Conservation (phyloP, 345 rosid species). For the Lenwebbia sp. region DNA sequence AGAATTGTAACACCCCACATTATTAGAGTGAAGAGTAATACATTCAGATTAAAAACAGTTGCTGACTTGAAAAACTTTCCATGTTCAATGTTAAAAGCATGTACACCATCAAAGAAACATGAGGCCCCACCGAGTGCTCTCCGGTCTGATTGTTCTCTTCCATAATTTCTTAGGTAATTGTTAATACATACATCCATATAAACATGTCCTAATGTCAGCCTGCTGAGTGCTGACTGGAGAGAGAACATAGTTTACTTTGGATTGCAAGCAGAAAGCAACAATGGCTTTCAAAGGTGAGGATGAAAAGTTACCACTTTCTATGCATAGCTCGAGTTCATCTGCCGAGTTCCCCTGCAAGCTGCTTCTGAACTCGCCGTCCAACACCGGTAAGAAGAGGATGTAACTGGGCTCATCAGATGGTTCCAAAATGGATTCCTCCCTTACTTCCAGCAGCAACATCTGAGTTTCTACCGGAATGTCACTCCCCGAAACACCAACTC, state of each 20-base stretch:
- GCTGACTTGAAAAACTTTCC: not conserved
- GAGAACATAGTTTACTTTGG: not conserved
- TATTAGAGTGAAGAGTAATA: not conserved
- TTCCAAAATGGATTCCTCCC: not conserved
- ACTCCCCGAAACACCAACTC: constrained; percentile 40
- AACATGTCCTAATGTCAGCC: not conserved
- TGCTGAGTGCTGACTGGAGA: not conserved
- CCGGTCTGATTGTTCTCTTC: not conserved
- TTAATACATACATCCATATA: not conserved
- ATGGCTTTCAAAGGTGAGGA: not conserved
- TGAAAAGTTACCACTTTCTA: constrained; percentile 33
- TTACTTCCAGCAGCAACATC: constrained; percentile 43
- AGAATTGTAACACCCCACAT: constrained; percentile 4
- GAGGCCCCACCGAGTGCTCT: not conserved
- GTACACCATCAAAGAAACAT: not conserved
- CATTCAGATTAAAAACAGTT: not conserved
- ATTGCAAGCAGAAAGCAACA: not conserved
- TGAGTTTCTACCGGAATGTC: constrained; percentile 51
- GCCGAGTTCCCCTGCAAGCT: constrained; percentile 42
- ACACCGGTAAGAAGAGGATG: constrained; percentile 32
- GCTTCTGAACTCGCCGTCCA: constrained; percentile 41
- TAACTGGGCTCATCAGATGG: constrained; percentile 5
- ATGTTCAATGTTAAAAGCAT: not conserved
- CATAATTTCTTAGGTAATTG: not conserved
- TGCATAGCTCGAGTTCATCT: constrained; percentile 40